Evolutionary conservation across 2,329 filamentous ascomycete species (phyloP), one percentile per base, ranked within the genome.

Genomic region (Coleophoma cylindrospora): DNA sequence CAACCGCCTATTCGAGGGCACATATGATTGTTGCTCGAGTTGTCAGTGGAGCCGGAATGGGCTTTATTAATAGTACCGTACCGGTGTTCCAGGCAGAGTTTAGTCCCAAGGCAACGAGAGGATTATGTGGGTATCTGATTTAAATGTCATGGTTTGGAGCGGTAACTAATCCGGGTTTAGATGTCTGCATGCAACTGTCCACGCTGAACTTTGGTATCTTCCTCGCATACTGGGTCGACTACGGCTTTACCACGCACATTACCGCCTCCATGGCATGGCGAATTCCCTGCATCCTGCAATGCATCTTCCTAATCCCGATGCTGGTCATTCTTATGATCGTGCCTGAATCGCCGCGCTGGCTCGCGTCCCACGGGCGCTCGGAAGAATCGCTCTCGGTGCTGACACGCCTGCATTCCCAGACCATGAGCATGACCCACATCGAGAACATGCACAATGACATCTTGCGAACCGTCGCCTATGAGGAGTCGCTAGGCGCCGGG

Each of bases 141-240:
- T 27, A 10, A 10, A 27, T 10, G 27, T 27, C 27, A 10, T 7
- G 6, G 27, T 10, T 3, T 27, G 27, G 27, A 27, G 27, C 27
- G 27, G 9, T 10, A 27, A 10, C 27, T 27, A 27, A 27, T 27
- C 27, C 27, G 27, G 9, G 27, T 27, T 6, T 49, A 71, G 62
- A 68, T 52, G 73, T 74, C 47, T 74, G 73, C 50, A 70, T 70
- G 14, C 73, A 75, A 51, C 59, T 76, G 4, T 72, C 72, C 0
- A 74, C 72, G 1, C 66, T 76, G 15, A 76, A 74, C 72, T 4
- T 82, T 22, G 79, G 79, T 32, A 77, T 81, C 64, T 77, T 77
- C 62, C 70, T 82, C 33, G 77, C 74, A 1, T 82, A 82, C 64
- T 83, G 80, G 80, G 72, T 83, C 50, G 79, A 83, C 55, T 74